Conservation (phyloP, 176 grass and related monocot genomes). For the Raddia distichophylla region DNA sequence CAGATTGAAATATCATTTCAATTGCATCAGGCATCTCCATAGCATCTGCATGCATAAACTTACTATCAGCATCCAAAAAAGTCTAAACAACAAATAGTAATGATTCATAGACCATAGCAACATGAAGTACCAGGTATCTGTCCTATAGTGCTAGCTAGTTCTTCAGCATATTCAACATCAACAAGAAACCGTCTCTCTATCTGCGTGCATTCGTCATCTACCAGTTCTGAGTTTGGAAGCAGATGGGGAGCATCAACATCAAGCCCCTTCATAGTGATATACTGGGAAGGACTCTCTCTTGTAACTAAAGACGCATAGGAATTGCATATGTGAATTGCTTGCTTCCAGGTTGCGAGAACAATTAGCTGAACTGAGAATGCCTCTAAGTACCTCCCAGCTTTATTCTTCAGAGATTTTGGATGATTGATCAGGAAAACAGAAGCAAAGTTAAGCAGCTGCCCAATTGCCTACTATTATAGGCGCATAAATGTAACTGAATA, state of each 20-base stretch:
- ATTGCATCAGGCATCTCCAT: slow-evolving; percentile 92
- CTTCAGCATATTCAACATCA: slow-evolving; percentile 80
- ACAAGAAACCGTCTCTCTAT: slow-evolving; percentile 87
- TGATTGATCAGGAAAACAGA: slow-evolving; percentile 37
- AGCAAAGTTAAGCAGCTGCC: slow-evolving; percentile 35
- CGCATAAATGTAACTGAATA: slow-evolving; percentile 16
- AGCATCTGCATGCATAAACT: slow-evolving; percentile 65
- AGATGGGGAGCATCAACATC: slow-evolving; percentile 43
- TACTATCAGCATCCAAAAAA: slow-evolving; percentile 26
- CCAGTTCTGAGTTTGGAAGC: slow-evolving; percentile 52
- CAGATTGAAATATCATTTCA: slow-evolving; percentile 95
- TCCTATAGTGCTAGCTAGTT: slow-evolving; percentile 65
- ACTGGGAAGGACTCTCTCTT: slow-evolving; percentile 60
- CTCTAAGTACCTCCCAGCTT: slow-evolving; percentile 63
- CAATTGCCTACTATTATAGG: background rate
- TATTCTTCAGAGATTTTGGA: slow-evolving; percentile 51
- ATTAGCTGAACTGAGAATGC: slow-evolving; percentile 90
- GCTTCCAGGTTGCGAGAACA: slow-evolving; percentile 95
- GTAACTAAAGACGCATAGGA: slow-evolving; percentile 51
- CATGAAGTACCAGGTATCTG: slow-evolving; percentile 67
- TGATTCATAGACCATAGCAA: slow-evolving; percentile 9
- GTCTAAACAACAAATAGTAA: slow-evolving; percentile 6
- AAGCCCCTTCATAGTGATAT: slow-evolving; percentile 44
- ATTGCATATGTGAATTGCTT: slow-evolving; percentile 82
- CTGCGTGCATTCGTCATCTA: slow-evolving; percentile 51